phyloP scores from a whole-genome alignment of 331 rosid species.

The Acacia pycnantha region DNA sequence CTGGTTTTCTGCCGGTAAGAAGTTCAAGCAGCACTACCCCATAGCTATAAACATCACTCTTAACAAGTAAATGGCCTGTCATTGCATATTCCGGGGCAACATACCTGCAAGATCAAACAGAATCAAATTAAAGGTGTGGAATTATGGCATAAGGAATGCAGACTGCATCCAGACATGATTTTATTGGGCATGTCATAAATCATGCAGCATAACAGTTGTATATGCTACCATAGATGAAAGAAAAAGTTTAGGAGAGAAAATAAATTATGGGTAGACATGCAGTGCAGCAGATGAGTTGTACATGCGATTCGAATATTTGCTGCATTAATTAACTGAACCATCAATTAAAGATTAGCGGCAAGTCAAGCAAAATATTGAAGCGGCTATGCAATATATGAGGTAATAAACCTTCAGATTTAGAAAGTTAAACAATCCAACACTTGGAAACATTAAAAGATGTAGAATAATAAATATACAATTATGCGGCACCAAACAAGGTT shows the following conservation, averaged over 20 bases:
- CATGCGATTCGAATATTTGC: slow-evolving; percentile 7
- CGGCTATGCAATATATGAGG: background rate
- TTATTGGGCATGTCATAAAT: slow-evolving; percentile 9
- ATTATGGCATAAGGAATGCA: slow-evolving; percentile 2
- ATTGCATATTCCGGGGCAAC: slow-evolving; percentile 99
- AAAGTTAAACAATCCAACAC: background rate
- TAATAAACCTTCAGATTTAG: background rate
- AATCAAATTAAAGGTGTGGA: slow-evolving; percentile 13
- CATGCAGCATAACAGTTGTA: slow-evolving; percentile 8
- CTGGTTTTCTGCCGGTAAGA: slow-evolving; percentile 89
- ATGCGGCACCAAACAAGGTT: slow-evolving; percentile 4
- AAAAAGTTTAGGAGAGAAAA: slow-evolving; percentile 16
- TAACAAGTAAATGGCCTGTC: slow-evolving; percentile 98
- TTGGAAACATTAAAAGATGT: background rate
- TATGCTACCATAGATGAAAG: background rate
- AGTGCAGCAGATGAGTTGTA: background rate
- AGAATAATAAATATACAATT: background rate
- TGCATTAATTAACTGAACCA: background rate
- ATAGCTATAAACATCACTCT: slow-evolving; percentile 94
- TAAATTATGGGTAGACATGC: slow-evolving; percentile 17
- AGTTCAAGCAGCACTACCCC: slow-evolving; percentile 96
- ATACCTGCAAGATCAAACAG: slow-evolving; percentile 55
- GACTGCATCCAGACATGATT: background rate
- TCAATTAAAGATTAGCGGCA: background rate
- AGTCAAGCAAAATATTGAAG: background rate